phyloP scores from a whole-genome alignment of 1,139 yeast species.

The Eremothecium coryli region DNA sequence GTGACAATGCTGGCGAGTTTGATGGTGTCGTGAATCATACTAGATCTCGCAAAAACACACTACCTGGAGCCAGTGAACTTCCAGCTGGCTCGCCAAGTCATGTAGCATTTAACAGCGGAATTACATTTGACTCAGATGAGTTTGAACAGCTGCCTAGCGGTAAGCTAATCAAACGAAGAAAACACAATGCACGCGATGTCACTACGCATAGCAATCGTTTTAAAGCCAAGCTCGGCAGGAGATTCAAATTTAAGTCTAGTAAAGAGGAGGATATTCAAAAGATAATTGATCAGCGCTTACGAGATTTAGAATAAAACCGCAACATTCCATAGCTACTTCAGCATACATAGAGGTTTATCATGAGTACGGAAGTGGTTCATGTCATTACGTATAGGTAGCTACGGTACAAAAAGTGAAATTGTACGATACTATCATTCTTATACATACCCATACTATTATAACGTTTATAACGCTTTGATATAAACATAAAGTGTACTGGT shows the following conservation, averaged over 20 bases:
- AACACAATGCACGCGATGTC: slow-evolving; percentile 9
- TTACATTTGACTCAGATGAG: slow-evolving; percentile 19
- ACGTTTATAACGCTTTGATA: no score
- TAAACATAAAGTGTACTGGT: no score
- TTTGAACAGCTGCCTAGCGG: slow-evolving; percentile 67
- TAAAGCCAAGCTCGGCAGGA: slow-evolving; percentile 27
- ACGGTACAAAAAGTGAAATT: no score
- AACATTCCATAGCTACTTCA: no score
- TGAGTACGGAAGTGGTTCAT: no score
- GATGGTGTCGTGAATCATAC: slow-evolving; percentile 8
- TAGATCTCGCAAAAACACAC: slow-evolving; percentile 22
- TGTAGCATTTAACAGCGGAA: slow-evolving; percentile 9
- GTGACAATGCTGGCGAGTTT: slow-evolving; percentile 8
- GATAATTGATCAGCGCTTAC: slow-evolving; percentile 47
- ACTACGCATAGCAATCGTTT: slow-evolving; percentile 4
- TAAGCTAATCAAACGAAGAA: slow-evolving; percentile 41
- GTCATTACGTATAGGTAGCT: no score
- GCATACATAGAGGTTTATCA: no score
- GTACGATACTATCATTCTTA: no score
- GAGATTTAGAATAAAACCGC: slow-evolving; percentile 33
- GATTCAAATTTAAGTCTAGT: slow-evolving; percentile 27
- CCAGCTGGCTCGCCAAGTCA: slow-evolving; percentile 45
- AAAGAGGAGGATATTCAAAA: slow-evolving; percentile 47
- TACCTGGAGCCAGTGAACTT: slow-evolving; percentile 34
- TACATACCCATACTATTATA: no score